phyloP scores from a whole-genome alignment of 2,329 filamentous ascomycete species.

The Nothophoma quercina region DNA sequence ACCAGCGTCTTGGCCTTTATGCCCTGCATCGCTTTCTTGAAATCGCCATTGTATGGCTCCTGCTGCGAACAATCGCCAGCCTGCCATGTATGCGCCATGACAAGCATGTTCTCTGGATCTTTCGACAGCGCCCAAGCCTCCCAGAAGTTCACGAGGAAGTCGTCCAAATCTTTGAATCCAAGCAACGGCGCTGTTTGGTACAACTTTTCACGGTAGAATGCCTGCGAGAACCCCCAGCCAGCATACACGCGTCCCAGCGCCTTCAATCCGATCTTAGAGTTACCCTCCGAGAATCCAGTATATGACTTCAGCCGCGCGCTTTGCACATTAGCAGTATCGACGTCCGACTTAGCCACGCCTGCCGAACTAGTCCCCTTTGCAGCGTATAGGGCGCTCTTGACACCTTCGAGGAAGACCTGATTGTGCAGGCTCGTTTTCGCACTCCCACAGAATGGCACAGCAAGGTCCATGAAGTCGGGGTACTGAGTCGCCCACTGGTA shows the following conservation, averaged over 20 bases:
- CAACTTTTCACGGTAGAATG: constrained; percentile 77
- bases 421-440: constrained; percentile 72
- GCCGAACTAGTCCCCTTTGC: constrained; percentile 63
- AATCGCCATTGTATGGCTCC: constrained; percentile 71
- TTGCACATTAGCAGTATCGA: constrained; percentile 33
- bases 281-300: constrained; percentile 60
- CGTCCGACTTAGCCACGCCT: constrained; percentile 51
- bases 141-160: constrained; percentile 80
- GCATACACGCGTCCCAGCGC: constrained; percentile 79
- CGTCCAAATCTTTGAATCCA: constrained; percentile 72
- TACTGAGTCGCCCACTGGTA: constrained; percentile 71
- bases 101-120: constrained; percentile 77
- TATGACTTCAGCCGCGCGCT: constrained; percentile 39
- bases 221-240: constrained; percentile 81
- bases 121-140: constrained; percentile 76
- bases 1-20: constrained; percentile 79
- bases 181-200: constrained; percentile 64
- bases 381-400: constrained; percentile 67
- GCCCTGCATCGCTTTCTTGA: constrained; percentile 66
- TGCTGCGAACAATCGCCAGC: constrained; percentile 73
- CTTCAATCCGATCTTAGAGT: constrained; percentile 67
- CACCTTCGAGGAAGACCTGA: constrained; percentile 71
- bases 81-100: constrained; percentile 83
- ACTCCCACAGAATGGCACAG: constrained; percentile 71
- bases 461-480: constrained; percentile 70